A percentile compares a stretch with the other conserved stretches of the same genome.
These are phyloP conservation scores for Irpex sp. DNA, from an alignment of 1,284 basidiomycete species.

Conservation along the genomic window DNA sequence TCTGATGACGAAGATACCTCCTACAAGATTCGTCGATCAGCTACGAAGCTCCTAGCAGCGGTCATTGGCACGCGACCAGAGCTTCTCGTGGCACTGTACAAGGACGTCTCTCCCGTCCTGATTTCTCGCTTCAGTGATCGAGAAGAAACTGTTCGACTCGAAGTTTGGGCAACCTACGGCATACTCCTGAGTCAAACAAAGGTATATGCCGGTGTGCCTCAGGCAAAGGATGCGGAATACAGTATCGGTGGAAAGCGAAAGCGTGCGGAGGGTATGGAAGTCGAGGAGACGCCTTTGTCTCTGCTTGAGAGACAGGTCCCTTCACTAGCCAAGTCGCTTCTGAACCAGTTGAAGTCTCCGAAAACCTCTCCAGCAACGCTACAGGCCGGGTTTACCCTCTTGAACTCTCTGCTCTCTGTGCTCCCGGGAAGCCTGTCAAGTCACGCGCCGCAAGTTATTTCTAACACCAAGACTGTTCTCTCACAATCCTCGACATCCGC, in stretches of 20 bases:
- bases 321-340: slow-evolving; percentile 73
- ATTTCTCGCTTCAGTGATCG: slow-evolving; percentile 92
- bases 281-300: slow-evolving; percentile 72
- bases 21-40: slow-evolving; percentile 93
- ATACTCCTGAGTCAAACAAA: slow-evolving; percentile 79
- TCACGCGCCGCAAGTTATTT: slow-evolving; percentile 61
- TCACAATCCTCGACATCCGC: slow-evolving; percentile 63
- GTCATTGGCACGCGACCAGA: slow-evolving; percentile 89
- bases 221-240: slow-evolving; percentile 47
- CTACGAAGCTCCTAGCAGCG: slow-evolving; percentile 86
- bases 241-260: slow-evolving; percentile 71
- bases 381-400: slow-evolving; percentile 81
- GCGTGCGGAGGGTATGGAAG: slow-evolving; percentile 72
- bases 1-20: slow-evolving; percentile 99
- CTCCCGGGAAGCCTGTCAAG: slow-evolving; percentile 80
- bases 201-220: slow-evolving; percentile 62
- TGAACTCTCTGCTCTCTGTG: slow-evolving; percentile 76
- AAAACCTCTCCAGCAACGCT: slow-evolving; percentile 81
- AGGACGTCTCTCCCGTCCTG: slow-evolving; percentile 81
- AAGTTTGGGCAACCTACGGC: slow-evolving; percentile 88
- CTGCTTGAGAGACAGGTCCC: slow-evolving; percentile 77
- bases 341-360: slow-evolving; percentile 78
- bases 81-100: slow-evolving; percentile 75
- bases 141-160: slow-evolving; percentile 93
- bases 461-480: slow-evolving; percentile 61